phyloP scores from a whole-genome alignment of 257 asterid genomes.

The Solanum sitiens region DNA sequence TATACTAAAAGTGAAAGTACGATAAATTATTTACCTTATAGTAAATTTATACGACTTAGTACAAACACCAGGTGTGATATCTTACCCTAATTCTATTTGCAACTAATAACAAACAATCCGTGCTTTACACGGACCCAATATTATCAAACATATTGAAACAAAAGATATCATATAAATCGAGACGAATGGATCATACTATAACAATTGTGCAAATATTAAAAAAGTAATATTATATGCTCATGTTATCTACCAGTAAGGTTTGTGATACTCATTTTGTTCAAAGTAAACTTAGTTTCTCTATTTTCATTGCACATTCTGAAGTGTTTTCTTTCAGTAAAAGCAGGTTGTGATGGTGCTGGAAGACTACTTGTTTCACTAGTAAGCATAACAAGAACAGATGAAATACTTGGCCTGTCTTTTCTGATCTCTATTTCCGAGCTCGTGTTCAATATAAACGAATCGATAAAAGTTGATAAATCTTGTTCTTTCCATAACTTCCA shows the following conservation, averaged over 20 bases:
- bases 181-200: not conserved
- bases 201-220: not conserved
- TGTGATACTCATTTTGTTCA: not conserved
- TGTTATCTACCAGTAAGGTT: not conserved
- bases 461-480: conserved; percentile 22
- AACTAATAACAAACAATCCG: fast-evolving
- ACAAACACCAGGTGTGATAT: too few species aligned
- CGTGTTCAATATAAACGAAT: conserved; percentile 23
- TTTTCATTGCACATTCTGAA: not conserved
- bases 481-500: conserved; percentile 51
- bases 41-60: too few species aligned
- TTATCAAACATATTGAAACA: not conserved
- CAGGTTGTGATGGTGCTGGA: conserved; percentile 25
- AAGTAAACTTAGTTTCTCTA: not conserved
- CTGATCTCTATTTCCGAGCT: conserved; percentile 18
- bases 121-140: not conserved
- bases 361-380: conserved; percentile 19
- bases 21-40: too few species aligned
- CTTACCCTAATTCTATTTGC: too few species aligned
- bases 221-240: not conserved
- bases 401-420: conserved; percentile 39
- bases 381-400: conserved; percentile 35
- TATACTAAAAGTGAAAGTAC: too few species aligned
- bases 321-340: conserved; percentile 23
- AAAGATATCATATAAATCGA: not conserved